phyloP scores from a whole-genome alignment of 2,329 filamentous ascomycete species.

The Magnaporthales sp. region DNA sequence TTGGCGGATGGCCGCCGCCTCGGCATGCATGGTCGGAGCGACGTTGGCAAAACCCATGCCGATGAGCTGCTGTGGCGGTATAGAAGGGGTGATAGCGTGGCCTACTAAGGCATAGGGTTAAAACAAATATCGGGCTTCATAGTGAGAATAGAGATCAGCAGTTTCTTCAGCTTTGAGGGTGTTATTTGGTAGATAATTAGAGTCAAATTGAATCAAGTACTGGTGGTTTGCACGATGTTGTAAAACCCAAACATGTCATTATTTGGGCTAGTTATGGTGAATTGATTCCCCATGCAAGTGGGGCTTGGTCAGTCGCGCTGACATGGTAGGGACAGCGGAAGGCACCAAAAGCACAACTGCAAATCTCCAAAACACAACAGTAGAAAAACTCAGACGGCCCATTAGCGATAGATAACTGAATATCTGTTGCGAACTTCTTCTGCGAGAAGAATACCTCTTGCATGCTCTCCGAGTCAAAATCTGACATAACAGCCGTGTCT shows the following conservation, averaged over 20 bases:
- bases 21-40: slow-evolving; percentile 42
- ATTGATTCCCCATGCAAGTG: neutral
- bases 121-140: slow-evolving; percentile 32
- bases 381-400: too few species aligned
- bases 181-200: neutral
- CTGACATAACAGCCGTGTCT: neutral
- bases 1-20: slow-evolving; percentile 45
- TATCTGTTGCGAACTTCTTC: too few species aligned
- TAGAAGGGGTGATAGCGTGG: slow-evolving; percentile 36
- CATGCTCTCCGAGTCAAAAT: neutral
- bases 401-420: too few species aligned
- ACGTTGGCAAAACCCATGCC: slow-evolving; percentile 42
- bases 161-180: neutral
- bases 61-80: slow-evolving; percentile 43
- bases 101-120: slow-evolving; percentile 41
- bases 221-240: neutral
- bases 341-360: too few species aligned
- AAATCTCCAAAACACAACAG: too few species aligned
- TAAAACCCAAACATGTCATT: neutral
- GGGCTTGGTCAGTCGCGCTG: neutral
- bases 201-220: neutral
- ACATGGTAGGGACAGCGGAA: neutral
- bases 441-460: neutral
- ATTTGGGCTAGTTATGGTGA: neutral
- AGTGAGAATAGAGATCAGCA: neutral